Evolutionary conservation across 1,284 basidiomycete genomes (phyloP).

Genomic region (Trametes polyzona): DNA sequence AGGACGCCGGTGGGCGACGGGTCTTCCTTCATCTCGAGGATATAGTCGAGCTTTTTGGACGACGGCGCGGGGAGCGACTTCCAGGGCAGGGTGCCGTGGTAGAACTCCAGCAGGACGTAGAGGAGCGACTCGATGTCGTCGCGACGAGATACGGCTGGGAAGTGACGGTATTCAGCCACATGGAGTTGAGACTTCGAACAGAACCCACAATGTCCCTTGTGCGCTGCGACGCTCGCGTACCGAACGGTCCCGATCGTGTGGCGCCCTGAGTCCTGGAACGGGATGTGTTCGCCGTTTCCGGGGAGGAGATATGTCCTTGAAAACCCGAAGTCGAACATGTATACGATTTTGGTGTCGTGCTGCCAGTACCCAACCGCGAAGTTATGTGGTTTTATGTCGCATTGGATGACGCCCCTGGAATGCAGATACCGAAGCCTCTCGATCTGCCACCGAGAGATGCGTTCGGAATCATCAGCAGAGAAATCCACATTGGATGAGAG

Average conservation of each 20-base stretch:
- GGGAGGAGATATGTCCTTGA: conserved; percentile 17
- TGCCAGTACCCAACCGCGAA: conserved; percentile 22
- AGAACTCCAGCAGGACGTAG: conserved; percentile 17
- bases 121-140: conserved; percentile 28
- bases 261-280: conserved; percentile 6
- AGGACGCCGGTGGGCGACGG: too few relatives aligned
- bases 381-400: conserved; percentile 28
- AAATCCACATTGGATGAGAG: not conserved
- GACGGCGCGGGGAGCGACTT: conserved; percentile 8
- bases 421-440: conserved; percentile 1
- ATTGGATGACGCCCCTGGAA: conserved; percentile 19
- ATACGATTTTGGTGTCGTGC: not conserved
- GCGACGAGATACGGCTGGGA: conserved; percentile 13
- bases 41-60: not conserved
- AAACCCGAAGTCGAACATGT: conserved; percentile 24
- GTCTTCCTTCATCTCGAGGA: conserved; percentile 20
- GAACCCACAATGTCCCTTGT: conserved; percentile 8
- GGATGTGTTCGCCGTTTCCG: conserved; percentile 17
- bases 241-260: conserved; percentile 10
- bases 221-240: conserved; percentile 17
- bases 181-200: too few relatives aligned
- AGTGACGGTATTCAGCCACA: too few relatives aligned
- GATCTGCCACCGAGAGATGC: not conserved
- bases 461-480: too few relatives aligned
- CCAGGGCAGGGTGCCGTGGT: conserved; percentile 27